phyloP scores from a whole-genome alignment of 2,329 filamentous ascomycete genomes.

The Akanthomyces uredinophilus region DNA sequence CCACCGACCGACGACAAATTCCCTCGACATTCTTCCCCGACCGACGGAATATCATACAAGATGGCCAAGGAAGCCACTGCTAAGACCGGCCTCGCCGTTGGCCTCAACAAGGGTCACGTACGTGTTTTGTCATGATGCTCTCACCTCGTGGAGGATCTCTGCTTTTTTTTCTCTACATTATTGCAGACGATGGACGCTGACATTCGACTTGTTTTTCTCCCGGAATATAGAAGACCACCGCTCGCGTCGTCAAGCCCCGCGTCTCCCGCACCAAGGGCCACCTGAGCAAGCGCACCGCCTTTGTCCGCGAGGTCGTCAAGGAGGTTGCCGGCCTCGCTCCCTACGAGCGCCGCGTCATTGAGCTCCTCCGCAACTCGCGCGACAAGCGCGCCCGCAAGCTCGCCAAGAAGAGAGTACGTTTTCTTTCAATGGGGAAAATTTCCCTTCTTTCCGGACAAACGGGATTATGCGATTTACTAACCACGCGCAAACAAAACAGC shows the following conservation, averaged over 20 bases:
- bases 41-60: constrained; percentile 24
- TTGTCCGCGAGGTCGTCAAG: constrained; percentile 96
- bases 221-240: constrained; percentile 69
- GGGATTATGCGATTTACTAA: neutral
- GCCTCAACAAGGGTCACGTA: constrained; percentile 62
- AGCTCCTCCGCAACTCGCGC: constrained; percentile 98
- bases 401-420: constrained; percentile 93
- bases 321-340: constrained; percentile 93
- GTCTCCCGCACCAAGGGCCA: constrained; percentile 89
- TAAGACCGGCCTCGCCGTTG: constrained; percentile 55
- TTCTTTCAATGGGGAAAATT: no score
- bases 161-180: constrained; percentile 29
- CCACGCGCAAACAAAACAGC: constrained; percentile 50
- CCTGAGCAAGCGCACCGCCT: constrained; percentile 92
- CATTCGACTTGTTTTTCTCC: constrained; percentile 37
- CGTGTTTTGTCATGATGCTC: constrained; percentile 45
- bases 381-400: constrained; percentile 99
- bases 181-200: constrained; percentile 61
- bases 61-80: constrained; percentile 58
- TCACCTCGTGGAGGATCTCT: constrained; percentile 74
- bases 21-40: constrained; percentile 22
- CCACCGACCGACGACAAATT: constrained; percentile 25
- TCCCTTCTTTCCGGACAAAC: no score
- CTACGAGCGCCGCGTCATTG: constrained; percentile 98
- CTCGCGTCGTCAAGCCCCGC: constrained; percentile 70